These are phyloP conservation scores for Verticillium klebahnii DNA, from an alignment of 2,329 filamentous ascomycete genomes.

Conservation along the genomic window DNA sequence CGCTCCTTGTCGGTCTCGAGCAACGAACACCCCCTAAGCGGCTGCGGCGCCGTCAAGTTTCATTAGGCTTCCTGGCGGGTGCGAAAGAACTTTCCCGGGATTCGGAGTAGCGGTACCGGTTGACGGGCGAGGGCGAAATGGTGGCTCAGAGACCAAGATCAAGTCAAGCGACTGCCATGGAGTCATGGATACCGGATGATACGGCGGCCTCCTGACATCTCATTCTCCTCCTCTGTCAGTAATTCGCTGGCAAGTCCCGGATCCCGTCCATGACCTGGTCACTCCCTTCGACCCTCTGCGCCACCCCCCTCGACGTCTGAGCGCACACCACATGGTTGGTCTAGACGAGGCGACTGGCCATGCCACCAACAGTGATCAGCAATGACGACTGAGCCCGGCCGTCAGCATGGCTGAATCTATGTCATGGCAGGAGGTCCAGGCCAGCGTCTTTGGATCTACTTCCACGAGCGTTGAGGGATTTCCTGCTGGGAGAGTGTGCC, in stretches of 20 bases:
- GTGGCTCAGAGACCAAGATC: neutral
- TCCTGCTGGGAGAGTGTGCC: neutral
- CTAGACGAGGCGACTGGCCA: neutral
- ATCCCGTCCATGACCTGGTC: neutral
- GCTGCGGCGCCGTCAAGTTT: neutral
- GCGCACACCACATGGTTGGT: neutral
- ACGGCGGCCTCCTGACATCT: neutral
- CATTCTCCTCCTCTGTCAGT: neutral
- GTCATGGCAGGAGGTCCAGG: neutral
- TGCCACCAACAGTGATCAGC: neutral
- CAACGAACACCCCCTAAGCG: neutral
- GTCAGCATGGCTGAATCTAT: neutral
- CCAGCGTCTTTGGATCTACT: neutral
- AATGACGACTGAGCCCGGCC: neutral
- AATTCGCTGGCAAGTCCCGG: neutral
- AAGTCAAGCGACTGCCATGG: neutral
- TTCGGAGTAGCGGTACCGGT: neutral
- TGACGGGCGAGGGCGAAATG: neutral
- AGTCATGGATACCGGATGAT: neutral
- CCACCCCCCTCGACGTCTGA: neutral
- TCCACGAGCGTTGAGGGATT: neutral
- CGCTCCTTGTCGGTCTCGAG: neutral
- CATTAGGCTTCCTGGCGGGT: neutral
- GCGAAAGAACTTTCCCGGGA: neutral
- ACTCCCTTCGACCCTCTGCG: neutral